Base-by-base conservation (phyloP, 306 rosid genomes). In the Boehmeria nivea region DNA sequence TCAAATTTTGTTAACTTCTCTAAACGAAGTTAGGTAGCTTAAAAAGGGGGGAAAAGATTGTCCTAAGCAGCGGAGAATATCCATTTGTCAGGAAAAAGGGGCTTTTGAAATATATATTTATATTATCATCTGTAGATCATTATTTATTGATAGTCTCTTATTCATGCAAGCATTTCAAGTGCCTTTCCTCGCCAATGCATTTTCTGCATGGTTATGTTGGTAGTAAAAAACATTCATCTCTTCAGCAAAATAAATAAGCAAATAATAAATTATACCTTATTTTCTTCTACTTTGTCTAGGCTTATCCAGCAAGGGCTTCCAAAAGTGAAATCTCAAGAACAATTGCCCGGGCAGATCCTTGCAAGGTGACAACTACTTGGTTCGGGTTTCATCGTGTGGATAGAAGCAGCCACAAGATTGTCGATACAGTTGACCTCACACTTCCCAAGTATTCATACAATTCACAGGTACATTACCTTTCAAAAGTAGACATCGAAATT, bases 281-380 rank as follows among this genome's bases (percentile, higher is more conserved):
- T 40, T 25, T 51, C 8, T 59, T 31, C 38, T 73, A 21, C 49
- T 58, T 57, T 69, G 45, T 62, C 39, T 66, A 87, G 98, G 94
- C 98, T 52, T 84, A 87, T 67, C 95, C 87, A 43, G 59, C 72
- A 42, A 67, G 57, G 66, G 36, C 66, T 34, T 52, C 83, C 60
- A 54, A 67, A 33, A 68, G 43, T 67, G 65, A 57, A 59, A 24
- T 61, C 63, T 65, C 83, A 20, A 72, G 70, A 64, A 63, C 89
- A 61, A 74, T 64, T 59, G 94, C 94, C 28, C 81, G 61, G 47
- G 94, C 81, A 76, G 58, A 84, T 74, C 54, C 73, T 46, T 91
- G 98, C 77, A 71, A 58, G 71, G 89, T 91, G 48, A 80, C 89
- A 47, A 84, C 95, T 72, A 72, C 81, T 42, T 91, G 96, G 98